Evolutionary conservation across 805 yeast species (phyloP), one percentile per base, ranked within the genome.

Genomic region (Candida piceae): DNA sequence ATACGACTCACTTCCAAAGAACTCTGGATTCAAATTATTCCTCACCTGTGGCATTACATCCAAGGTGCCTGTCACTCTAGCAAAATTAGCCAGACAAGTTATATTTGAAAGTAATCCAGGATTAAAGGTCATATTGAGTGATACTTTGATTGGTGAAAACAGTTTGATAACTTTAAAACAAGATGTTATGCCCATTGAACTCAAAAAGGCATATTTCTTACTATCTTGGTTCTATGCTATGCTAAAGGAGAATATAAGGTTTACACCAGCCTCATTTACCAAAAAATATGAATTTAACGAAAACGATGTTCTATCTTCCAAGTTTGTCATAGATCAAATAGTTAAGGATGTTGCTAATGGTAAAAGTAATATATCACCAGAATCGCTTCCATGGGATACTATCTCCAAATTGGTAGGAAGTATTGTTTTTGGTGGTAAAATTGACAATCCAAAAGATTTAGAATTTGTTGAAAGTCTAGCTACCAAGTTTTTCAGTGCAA

Each of bases 191-290:
- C 74, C 78, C 0, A 54, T 60, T 4, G 80, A 76, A 40, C 60
- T 69, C 26, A 55, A 59, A 2, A 69, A 74, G 35, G 47, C 81
- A 3, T 67, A 62, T 41, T 76, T 80, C 45, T 55, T 81, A 19
- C 45, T 84, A 5, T 66, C 76, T 0, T 85, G 95, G 95, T 71
- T 72, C 43, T 94, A 85, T 52, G 69, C 84, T 0, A 52, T 82
- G 1, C 51, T 86, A 3, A 67, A 67, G 24, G 87, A 78, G 41
- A 58, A 85, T 36, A 55, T 74, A 34, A 64, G 82, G 32, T 80
- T 69, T 44, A 69, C 67, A 1, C 87, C 90, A 0, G 52, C 73
- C 3, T 85, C 90, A 2, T 84, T 84, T 59, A 48, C 60, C 1
- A 71, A 72, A 45, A 51, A 46, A 8, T 81, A 85, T 51, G 94